These are phyloP conservation scores for Diospyros lotus DNA, from an alignment of 148 eudicot species.

Conservation along the genomic window DNA sequence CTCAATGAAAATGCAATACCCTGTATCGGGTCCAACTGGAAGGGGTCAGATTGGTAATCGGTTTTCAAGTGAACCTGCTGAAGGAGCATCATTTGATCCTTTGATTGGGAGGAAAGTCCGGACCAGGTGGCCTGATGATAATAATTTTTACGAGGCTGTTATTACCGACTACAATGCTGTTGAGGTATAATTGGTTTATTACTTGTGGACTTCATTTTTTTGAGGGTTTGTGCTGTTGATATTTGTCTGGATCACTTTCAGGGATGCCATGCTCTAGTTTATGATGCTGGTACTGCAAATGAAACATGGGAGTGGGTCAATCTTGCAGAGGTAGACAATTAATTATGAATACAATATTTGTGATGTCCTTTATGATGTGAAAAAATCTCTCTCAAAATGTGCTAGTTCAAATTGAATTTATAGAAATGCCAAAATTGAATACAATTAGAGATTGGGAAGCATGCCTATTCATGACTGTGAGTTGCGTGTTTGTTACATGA, in stretches of 20 bases:
- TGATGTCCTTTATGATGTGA: neutral
- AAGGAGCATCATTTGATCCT: constrained; percentile 32
- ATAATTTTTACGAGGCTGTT: constrained; percentile 58
- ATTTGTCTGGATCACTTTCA: constrained; percentile 13
- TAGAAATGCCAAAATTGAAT: neutral
- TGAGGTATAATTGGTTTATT: constrained; percentile 32
- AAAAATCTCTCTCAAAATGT: neutral
- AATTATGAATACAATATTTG: neutral
- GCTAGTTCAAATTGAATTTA: neutral
- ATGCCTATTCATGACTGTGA: too few species aligned
- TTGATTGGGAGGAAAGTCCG: constrained; percentile 60
- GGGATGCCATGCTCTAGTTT: constrained; percentile 58
- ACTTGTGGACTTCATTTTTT: neutral
- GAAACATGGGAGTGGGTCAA: constrained; percentile 68
- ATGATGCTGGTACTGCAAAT: constrained; percentile 41
- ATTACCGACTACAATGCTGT: constrained; percentile 42
- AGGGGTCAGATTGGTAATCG: constrained; percentile 45
- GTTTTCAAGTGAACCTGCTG: constrained; percentile 34
- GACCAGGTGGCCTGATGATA: constrained; percentile 77
- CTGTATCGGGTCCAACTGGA: constrained; percentile 34
- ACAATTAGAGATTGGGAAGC: too few species aligned
- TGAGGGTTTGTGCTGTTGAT: neutral
- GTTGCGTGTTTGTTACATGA: too few species aligned
- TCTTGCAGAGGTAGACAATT: constrained; percentile 48
- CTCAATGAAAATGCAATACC: constrained; percentile 35